phyloP scores from a whole-genome alignment of 768 basidiomycete genomes.

The Peribolospora kevripleyi region DNA sequence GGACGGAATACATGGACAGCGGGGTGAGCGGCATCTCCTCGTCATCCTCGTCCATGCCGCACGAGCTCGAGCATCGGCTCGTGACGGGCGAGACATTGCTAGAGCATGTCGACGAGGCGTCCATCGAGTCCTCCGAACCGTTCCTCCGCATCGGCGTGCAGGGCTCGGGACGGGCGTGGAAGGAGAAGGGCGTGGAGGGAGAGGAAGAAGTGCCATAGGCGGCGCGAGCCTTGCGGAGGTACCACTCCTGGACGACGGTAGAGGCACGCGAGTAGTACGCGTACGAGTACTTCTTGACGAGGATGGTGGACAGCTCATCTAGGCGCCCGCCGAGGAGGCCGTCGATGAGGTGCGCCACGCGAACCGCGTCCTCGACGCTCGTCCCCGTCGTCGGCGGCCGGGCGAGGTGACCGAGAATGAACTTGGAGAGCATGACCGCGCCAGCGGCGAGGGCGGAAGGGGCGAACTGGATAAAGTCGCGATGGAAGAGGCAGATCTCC shows the following conservation, averaged over 20 bases:
- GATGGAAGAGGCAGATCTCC: constrained; percentile 96
- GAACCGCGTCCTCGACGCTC: constrained; percentile 6
- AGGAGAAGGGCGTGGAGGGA: too few species aligned
- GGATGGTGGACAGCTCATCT: constrained; percentile 79
- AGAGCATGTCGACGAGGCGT: too few species aligned
- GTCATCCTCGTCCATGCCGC: too few species aligned
- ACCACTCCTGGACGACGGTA: constrained; percentile 75
- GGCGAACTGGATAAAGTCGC: constrained; percentile 68
- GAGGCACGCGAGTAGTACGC: constrained; percentile 92
- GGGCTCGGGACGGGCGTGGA: too few species aligned
- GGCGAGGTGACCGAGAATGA: constrained; percentile 51
- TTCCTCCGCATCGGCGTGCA: too few species aligned
- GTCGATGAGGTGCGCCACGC: constrained; percentile 4
- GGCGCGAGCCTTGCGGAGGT: constrained; percentile 25
- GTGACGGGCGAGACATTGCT: too few species aligned
- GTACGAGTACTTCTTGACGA: constrained; percentile 94
- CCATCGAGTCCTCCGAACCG: too few species aligned
- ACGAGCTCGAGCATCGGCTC: too few species aligned
- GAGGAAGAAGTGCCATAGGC: too few species aligned
- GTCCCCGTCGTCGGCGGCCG: too few species aligned
- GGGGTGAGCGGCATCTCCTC: too few species aligned
- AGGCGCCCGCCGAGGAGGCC: constrained; percentile 27
- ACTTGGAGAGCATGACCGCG: constrained; percentile 64
- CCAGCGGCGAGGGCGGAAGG: constrained; percentile 77
- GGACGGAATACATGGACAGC: too few species aligned